A percentile compares a stretch with the other conserved stretches of the same genome.
Conservation (phyloP, 2,329 filamentous ascomycete genomes). For the Xylaria multiplex region DNA sequence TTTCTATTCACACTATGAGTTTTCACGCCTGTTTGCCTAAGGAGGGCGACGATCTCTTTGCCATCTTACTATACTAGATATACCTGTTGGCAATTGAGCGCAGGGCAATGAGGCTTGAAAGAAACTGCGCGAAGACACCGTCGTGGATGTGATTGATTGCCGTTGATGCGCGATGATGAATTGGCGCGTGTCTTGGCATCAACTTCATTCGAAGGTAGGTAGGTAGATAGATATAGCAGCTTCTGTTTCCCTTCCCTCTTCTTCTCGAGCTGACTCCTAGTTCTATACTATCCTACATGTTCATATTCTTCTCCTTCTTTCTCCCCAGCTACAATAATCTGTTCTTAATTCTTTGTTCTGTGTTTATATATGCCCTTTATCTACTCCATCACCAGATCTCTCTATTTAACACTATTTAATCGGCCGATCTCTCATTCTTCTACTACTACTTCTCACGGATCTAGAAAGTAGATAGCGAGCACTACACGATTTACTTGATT, state of each 20-base stretch:
- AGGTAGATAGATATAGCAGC: background rate
- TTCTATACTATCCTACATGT: background rate
- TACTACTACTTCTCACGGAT: background rate
- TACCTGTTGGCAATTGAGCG: background rate
- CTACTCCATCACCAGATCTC: background rate
- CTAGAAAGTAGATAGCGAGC: background rate
- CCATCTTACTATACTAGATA: background rate
- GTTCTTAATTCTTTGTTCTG: conserved; percentile 5
- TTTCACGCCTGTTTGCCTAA: background rate
- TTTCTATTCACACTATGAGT: background rate
- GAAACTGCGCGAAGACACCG: background rate
- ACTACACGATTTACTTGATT: background rate
- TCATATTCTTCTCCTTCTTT: conserved; percentile 1
- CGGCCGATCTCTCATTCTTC: background rate
- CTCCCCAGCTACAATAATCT: background rate
- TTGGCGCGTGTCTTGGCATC: background rate
- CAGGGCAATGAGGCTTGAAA: background rate
- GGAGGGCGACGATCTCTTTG: background rate
- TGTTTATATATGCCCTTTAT: background rate
- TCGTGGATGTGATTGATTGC: background rate
- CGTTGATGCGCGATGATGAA: background rate
- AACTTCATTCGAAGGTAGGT: background rate
- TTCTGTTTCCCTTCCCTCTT: background rate
- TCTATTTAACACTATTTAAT: background rate
- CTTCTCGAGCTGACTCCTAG: background rate